Percentiles rank a stretch among this genome's conserved stretches.
Conservation (phyloP, 2,329 filamentous ascomycete species). For the Diplocarpon mali region DNA sequence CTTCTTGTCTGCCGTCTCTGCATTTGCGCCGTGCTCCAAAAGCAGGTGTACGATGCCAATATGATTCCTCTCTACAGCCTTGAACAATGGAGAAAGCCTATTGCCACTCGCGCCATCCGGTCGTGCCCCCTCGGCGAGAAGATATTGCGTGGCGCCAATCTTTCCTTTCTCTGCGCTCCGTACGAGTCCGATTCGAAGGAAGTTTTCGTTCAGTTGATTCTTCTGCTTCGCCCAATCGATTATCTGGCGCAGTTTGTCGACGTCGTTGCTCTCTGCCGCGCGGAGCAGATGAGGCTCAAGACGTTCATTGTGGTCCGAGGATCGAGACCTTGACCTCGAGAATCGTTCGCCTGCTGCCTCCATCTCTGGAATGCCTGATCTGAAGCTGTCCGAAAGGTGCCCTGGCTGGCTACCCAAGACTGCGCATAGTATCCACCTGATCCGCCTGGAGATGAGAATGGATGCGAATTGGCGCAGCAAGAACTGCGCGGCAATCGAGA, state of each 20-base stretch:
- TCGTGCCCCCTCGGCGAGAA: constrained; percentile 16
- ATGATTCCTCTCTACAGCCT: constrained; percentile 19
- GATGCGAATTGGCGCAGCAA: background rate
- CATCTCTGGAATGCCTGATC: background rate
- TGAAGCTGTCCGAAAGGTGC: background rate
- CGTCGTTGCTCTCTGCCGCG: constrained; percentile 19
- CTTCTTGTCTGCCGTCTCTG: constrained; percentile 19
- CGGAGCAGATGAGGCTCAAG: constrained; percentile 20
- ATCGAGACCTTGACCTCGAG: constrained; percentile 13
- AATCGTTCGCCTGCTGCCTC: constrained; percentile 2
- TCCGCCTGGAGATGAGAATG: background rate
- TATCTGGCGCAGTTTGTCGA: constrained; percentile 14
- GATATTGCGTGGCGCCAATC: constrained; percentile 16
- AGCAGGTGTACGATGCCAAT: constrained; percentile 18
- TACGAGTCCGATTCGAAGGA: constrained; percentile 19
- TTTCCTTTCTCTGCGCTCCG: constrained; percentile 21
- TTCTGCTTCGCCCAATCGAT: constrained; percentile 14
- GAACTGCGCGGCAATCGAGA: background rate
- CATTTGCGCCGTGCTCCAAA: constrained; percentile 18
- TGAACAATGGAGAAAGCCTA: constrained; percentile 15
- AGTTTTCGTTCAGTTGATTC: constrained; percentile 17
- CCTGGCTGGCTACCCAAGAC: background rate
- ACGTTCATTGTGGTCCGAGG: constrained; percentile 17
- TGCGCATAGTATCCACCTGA: background rate
- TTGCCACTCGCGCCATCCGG: constrained; percentile 17